Base-by-base conservation (phyloP, 2,329 filamentous ascomycete genomes). In the Phaeomoniella chlamydospora region DNA sequence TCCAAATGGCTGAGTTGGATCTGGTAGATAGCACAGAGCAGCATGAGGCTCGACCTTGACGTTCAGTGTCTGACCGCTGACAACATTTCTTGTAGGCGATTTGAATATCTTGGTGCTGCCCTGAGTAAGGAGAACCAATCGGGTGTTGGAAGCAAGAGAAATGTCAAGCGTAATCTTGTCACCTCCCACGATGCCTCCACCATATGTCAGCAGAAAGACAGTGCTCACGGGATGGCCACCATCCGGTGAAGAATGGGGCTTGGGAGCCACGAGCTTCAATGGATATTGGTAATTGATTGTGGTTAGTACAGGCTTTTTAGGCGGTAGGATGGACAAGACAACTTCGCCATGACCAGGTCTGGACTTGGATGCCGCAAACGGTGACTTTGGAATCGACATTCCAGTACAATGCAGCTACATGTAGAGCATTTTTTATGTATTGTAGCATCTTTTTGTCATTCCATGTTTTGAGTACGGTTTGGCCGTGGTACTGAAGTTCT, bases 31-130 rank as follows among this genome's bases (percentile, higher is more conserved):
- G 45, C 69, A 68, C 31, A 77, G 53, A 15, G 68, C 70, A 14
- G 70, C 61, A 39, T 61, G 58, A 12, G 58, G 47, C 26, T 55
- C 58, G 12, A 77, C 51, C 31, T 53, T 50, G 5, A 72, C 65
- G 22, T 59, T 58, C 49, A 71, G 61, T 6, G 52, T 52, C 48
- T 74, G 70, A 19, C 57, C 50, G 18, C 64, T 69, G 33, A 45
- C 34, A 17, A 45, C 39, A 3, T 38, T 37, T 19, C 37, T 37
- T 10, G 38, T 29, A n/a, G 33, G 72, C 56, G 85, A 81, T 53
- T 90, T 93, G 70, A 94, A 96, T 48, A 98, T 77, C 62, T 96
- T 98, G 41, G 90, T 96, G 58, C 86, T 85, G 36, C 88, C 88
- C 63, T 77, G 72, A 0, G 65, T 68, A n/a, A 62, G 60, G 18